Evolutionary conservation across 169 alveolate genomes (phyloP).

Genomic region (Eimeria necatrix): DNA sequence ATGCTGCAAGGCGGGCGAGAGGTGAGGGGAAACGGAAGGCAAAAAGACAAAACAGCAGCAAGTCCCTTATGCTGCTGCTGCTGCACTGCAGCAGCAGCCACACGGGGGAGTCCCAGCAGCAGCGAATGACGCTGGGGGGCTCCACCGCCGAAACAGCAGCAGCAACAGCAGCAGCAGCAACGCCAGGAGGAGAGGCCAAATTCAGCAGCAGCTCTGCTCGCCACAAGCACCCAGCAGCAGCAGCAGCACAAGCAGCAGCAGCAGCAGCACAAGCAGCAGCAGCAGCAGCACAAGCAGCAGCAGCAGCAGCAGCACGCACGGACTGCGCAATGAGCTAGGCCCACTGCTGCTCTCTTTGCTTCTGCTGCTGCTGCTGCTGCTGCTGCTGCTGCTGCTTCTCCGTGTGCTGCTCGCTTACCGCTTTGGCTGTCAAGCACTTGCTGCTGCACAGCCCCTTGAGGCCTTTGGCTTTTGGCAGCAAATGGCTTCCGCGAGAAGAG

Average conservation of each 20-base stretch:
- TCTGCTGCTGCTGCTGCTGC: constrained; percentile 10
- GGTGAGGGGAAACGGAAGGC: neutral
- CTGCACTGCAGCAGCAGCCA: constrained; percentile 21
- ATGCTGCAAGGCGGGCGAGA: neutral
- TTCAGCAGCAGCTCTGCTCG: neutral
- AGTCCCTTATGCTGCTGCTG: constrained; percentile 16
- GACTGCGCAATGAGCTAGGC: too few relatives aligned
- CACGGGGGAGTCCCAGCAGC: neutral
- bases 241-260: neutral
- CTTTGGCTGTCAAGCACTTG: neutral
- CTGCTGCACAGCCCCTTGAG: neutral
- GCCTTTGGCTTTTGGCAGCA: neutral
- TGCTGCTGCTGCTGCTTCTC: neutral
- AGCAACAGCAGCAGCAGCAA: constrained; percentile 1
- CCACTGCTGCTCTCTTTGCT: too few relatives aligned
- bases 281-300: too few relatives aligned
- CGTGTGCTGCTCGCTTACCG: neutral
- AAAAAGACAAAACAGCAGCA: neutral
- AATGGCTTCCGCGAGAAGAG: neutral
- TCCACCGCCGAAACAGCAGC: neutral
- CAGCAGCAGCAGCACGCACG: too few relatives aligned
- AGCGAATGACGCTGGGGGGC: constrained; percentile 3
- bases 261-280: too few relatives aligned
- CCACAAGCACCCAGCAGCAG: neutral
- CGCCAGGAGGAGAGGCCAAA: constrained; percentile 5